Base-by-base conservation (phyloP, 1,284 basidiomycete species). In the Malassezia cuniculi region DNA sequence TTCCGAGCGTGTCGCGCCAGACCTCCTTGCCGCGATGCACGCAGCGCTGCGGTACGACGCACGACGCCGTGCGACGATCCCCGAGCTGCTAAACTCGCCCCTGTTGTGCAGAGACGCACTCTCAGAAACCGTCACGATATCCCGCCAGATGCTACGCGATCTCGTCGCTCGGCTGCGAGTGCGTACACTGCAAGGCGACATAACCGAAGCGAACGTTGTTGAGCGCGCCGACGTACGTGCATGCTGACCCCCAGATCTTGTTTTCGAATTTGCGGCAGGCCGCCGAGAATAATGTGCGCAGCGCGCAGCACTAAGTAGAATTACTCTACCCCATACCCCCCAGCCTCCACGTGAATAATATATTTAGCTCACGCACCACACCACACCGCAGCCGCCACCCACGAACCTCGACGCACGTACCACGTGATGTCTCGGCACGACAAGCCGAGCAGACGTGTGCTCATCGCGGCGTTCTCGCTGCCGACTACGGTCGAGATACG, bases 11-110 rank as follows among this genome's bases (percentile, higher is more conserved):
- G 81, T 89, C 21, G 75, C 80, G 37, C 66, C 65, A 38, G 78
- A 78, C 55, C 75, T 85, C 31, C 77, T 86, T 42, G 72, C 71
- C 36, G 78, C 76, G 33, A 82, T 89, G 70, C 75, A 78, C 66
- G 76, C 74, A 39, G 86, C 85, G 60, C 65, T 90, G 52, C 71
- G 70, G 34, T 76, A 82, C 48, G 74, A 76, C 49, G 76, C 81
- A 14, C 84, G 83, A 68, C 76, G 80, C 50, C 71, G 85, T 29
- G 77, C 78, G 43, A 78, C 79, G n/a, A 87, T 90, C 53, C 82
- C 83, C 1, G 76, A 72, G 44, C 53, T 75, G 31, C 51, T 74
- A 17, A 69, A 72, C 52, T 66, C 69, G 24, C 72, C 71, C 47
- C 52, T 73, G 41, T 41, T 35, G 6, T 27, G 40, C 15, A 17